Evolutionary conservation across 208 protist genomes (phyloP).

Genomic region (Trypanosoma caninum): DNA sequence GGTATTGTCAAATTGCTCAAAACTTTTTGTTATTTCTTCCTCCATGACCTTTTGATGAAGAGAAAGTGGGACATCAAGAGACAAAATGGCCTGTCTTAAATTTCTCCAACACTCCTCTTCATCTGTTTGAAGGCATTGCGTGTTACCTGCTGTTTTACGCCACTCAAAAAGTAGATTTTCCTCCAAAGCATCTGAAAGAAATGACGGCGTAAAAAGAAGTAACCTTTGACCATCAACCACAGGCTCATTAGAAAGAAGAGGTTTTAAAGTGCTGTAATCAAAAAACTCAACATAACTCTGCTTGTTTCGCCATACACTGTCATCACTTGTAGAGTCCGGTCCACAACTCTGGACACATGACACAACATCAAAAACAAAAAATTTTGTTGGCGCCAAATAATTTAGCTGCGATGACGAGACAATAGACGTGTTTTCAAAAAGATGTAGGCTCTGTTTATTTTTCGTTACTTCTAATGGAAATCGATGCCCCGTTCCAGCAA

Average conservation of each 20-base stretch:
- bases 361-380: constrained; percentile 25
- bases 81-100: constrained; percentile 12
- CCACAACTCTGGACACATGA: constrained; percentile 4
- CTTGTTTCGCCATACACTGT: neutral
- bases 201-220: constrained; percentile 12
- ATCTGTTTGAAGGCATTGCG: neutral
- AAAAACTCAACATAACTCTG: constrained; percentile 22
- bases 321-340: neutral
- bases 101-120: constrained; percentile 26
- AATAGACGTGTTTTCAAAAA: constrained; percentile 7
- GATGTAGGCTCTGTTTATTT: constrained; percentile 1
- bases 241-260: constrained; percentile 14
- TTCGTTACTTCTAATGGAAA: constrained; percentile 15
- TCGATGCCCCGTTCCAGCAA: constrained; percentile 17
- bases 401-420: constrained; percentile 1
- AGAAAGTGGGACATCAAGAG: constrained; percentile 8
- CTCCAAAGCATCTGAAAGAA: constrained; percentile 2
- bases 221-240: constrained; percentile 21
- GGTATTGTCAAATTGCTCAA: constrained; percentile 6
- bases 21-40: constrained; percentile 12
- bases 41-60: constrained; percentile 24
- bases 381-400: neutral
- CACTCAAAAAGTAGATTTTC: constrained; percentile 3
- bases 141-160: neutral
- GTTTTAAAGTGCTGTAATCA: constrained; percentile 17